Percentiles rank a stretch among this genome's conserved stretches.
phyloP scores from a whole-genome alignment of 352 stramenopile genomes.

The Phytopythium sindhum region DNA sequence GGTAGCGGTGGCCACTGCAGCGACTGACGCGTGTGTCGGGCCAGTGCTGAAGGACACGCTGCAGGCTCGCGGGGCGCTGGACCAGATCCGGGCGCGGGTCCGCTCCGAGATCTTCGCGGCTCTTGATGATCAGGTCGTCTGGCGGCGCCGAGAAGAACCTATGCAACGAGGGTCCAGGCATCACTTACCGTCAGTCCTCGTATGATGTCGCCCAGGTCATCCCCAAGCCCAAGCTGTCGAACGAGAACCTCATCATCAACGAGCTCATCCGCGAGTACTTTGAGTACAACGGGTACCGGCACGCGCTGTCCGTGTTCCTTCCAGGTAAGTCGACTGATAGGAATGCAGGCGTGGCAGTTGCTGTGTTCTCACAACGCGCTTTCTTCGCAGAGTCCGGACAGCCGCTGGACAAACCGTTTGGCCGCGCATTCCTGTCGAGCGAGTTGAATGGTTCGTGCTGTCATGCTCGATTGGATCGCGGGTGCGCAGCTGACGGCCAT shows the following conservation, averaged over 20 bases:
- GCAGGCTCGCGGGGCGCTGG: constrained; percentile 64
- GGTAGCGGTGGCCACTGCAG: not conserved
- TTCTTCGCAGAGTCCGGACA: constrained; percentile 62
- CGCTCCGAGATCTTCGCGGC: constrained; percentile 83
- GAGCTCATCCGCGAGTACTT: constrained; percentile 94
- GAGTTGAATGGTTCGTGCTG: constrained; percentile 61
- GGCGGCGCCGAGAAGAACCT: not conserved
- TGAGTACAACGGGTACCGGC: constrained; percentile 91
- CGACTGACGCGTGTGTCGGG: not conserved
- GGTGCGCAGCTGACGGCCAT: not conserved
- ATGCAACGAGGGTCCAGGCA: not conserved
- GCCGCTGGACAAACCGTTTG: constrained; percentile 71
- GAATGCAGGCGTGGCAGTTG: not conserved
- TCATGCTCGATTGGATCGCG: not conserved
- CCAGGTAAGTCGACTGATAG: constrained; percentile 27
- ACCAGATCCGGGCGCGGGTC: constrained; percentile 83
- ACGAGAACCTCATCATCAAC: constrained; percentile 94
- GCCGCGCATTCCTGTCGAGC: constrained; percentile 74
- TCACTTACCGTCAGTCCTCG: not conserved
- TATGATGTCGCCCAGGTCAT: constrained; percentile 24
- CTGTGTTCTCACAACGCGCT: not conserved
- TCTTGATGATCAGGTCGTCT: constrained; percentile 65
- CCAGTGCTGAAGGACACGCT: constrained; percentile 83
- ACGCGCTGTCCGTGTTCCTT: constrained; percentile 85
- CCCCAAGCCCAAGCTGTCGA: constrained; percentile 79